Conservation (phyloP, 805 yeast species). For the Metschnikowia continentalis region DNA sequence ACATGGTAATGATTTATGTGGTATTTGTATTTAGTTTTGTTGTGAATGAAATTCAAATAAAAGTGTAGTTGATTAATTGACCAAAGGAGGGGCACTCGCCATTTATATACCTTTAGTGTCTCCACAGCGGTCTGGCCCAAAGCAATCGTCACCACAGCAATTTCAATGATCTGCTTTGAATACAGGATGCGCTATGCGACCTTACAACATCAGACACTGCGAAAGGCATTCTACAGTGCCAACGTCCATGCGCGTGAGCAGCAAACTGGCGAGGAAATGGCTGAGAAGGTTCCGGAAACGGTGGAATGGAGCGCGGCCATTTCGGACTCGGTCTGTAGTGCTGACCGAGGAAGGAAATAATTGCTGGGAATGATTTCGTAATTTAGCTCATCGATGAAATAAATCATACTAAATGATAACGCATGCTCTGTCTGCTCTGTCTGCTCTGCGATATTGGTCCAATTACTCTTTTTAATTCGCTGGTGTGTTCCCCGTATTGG, state of each 20-base stretch:
- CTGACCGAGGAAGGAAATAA: too few species aligned
- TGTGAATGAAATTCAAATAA: neutral
- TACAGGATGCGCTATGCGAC: slow-evolving; percentile 5
- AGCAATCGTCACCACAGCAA: slow-evolving; percentile 8
- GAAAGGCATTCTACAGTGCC: neutral
- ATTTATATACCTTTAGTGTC: slow-evolving; percentile 3
- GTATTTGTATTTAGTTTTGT: neutral
- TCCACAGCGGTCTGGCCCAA: neutral
- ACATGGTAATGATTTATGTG: slow-evolving; percentile 7
- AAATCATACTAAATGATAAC: too few species aligned
- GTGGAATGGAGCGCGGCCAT: neutral
- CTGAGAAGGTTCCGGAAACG: neutral
- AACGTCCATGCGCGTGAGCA: neutral
- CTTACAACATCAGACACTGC: slow-evolving; percentile 2
- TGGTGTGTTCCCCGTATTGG: neutral
- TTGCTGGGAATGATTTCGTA: too few species aligned
- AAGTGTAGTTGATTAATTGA: neutral
- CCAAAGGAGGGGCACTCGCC: neutral
- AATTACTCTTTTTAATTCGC: neutral
- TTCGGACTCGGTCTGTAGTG: neutral
- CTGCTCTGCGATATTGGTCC: too few species aligned
- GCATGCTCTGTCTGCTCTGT: too few species aligned
- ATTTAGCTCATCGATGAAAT: too few species aligned
- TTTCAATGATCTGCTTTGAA: neutral
- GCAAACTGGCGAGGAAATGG: neutral